A percentile compares a stretch with the other conserved stretches of the same genome.
Evolutionary conservation across 257 asterid species (phyloP).

Genomic region (Solanum chilense): DNA sequence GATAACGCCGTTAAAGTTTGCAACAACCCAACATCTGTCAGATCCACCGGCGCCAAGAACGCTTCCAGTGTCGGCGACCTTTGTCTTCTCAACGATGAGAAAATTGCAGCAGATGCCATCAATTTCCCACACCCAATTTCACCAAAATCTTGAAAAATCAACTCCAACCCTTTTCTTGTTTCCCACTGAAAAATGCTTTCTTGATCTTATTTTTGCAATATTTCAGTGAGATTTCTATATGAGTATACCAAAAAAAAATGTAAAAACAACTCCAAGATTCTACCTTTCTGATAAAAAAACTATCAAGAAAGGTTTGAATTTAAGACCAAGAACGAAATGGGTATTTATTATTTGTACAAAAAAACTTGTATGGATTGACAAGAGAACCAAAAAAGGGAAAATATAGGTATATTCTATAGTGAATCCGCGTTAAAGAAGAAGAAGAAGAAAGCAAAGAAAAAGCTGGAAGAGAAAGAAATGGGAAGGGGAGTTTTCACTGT

Average conservation of each 20-base stretch:
- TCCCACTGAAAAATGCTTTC: background rate
- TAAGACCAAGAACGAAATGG: background rate
- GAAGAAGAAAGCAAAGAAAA: background rate
- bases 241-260: background rate
- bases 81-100: constrained; percentile 83
- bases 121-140: background rate
- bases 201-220: background rate
- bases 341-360: background rate
- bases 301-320: background rate
- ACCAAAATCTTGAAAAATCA: background rate
- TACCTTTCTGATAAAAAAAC: background rate
- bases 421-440: constrained; percentile 54
- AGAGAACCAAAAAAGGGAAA: background rate
- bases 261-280: background rate
- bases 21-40: constrained; percentile 43
- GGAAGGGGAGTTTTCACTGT: background rate
- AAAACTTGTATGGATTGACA: background rate
- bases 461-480: constrained; percentile 9
- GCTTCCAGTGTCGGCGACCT: constrained; percentile 78
- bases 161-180: background rate
- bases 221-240: background rate
- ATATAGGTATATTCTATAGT: background rate
- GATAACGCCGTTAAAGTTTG: constrained; percentile 38
- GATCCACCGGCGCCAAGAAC: constrained; percentile 73
- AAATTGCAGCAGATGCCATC: constrained; percentile 83